Conservation (phyloP, 345 rosid species). For the Eucalyptus polyanthemos region DNA sequence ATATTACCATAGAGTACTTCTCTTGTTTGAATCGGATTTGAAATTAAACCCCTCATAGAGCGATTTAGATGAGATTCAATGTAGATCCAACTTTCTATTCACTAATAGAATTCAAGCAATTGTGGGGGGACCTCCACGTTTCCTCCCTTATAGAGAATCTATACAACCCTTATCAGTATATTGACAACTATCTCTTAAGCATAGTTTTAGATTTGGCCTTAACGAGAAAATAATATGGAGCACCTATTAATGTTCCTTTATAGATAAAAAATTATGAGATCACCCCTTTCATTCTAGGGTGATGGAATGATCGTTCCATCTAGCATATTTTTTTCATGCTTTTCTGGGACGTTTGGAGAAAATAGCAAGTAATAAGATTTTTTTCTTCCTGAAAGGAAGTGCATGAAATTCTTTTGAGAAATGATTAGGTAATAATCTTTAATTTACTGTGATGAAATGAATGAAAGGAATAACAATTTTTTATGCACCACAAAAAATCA, state of each 20-base stretch:
- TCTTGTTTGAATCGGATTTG: background rate
- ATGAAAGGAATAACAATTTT: too few species aligned
- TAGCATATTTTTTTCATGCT: background rate
- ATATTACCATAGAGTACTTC: background rate
- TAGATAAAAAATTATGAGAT: background rate
- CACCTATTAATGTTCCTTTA: too few species aligned
- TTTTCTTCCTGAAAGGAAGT: background rate
- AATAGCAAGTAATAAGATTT: background rate
- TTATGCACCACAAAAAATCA: fast-evolving
- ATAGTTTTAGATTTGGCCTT: background rate
- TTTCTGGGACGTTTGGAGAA: background rate
- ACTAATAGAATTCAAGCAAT: background rate
- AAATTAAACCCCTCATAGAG: background rate
- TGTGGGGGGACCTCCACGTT: background rate
- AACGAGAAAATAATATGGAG: background rate
- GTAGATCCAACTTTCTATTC: background rate
- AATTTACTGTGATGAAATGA: too few species aligned
- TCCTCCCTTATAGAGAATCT: background rate
- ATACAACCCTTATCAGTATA: background rate
- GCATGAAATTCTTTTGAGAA: background rate
- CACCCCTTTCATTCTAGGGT: background rate
- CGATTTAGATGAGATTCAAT: background rate
- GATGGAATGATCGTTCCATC: background rate
- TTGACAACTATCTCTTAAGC: background rate
- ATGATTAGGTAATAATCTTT: too few species aligned